Evolutionary conservation across 192 early-diverging fungal species (phyloP).

Genomic region (Lunasporangiospora selenospora): DNA sequence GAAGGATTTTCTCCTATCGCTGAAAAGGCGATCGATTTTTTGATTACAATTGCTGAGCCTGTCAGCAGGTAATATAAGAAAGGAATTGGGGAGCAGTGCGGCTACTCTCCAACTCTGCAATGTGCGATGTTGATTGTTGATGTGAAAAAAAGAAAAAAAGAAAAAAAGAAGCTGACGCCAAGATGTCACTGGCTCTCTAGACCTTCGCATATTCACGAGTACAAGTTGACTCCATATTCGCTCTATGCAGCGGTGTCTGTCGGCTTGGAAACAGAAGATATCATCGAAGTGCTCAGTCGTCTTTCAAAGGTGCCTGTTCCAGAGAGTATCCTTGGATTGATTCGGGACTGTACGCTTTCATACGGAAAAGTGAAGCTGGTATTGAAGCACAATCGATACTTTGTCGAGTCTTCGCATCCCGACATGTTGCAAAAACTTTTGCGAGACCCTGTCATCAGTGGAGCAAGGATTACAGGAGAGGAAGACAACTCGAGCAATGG

Average conservation of each 20-base stretch:
- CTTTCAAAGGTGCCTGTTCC: conserved; percentile 91
- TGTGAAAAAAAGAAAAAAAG: too few species aligned
- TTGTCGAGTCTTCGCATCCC: conserved; percentile 89
- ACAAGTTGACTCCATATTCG: conserved; percentile 93
- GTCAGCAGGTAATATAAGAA: conserved; percentile 69
- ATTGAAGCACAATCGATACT: conserved; percentile 93
- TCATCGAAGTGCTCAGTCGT: conserved; percentile 89
- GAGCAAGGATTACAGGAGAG: conserved; percentile 67
- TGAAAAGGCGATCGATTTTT: conserved; percentile 94
- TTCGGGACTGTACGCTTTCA: conserved; percentile 81
- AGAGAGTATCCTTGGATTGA: conserved; percentile 72
- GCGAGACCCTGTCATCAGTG: conserved; percentile 75
- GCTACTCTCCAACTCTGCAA: too few species aligned
- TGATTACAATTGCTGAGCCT: conserved; percentile 96
- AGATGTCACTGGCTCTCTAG: conserved; percentile 39
- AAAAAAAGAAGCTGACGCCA: too few species aligned
- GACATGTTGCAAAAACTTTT: conserved; percentile 82
- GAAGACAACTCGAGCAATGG: conserved; percentile 41
- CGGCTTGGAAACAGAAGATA: conserved; percentile 89
- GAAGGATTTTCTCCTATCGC: conserved; percentile 98
- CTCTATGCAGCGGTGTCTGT: conserved; percentile 99
- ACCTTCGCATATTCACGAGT: conserved; percentile 87
- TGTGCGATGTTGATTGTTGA: too few species aligned
- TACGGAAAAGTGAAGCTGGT: conserved; percentile 98
- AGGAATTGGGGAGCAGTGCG: too few species aligned